Percentiles rank a stretch among this genome's conserved stretches.
These are phyloP conservation scores for Pseudogymnoascus sp. DNA, from an alignment of 2,329 filamentous ascomycete genomes.

Conservation along the genomic window DNA sequence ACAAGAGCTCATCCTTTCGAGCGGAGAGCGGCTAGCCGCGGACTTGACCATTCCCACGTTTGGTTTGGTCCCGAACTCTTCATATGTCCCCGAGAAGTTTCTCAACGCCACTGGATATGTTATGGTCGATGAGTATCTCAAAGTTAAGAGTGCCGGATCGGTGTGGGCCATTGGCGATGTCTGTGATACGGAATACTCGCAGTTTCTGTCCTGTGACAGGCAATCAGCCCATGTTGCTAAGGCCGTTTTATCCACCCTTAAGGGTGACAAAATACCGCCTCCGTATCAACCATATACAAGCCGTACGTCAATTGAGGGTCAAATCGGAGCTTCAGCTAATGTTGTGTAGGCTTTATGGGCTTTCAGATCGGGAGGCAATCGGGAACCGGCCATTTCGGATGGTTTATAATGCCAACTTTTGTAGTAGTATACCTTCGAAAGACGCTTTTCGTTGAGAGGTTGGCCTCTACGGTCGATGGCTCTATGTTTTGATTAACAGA, in stretches of 20 bases:
- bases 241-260: slow-evolving; percentile 18
- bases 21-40: slow-evolving; percentile 41
- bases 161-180: slow-evolving; percentile 26
- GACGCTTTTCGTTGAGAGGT: slow-evolving; percentile 22
- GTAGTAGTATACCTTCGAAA: slow-evolving; percentile 22
- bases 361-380: slow-evolving; percentile 36
- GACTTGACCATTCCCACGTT: slow-evolving; percentile 52
- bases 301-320: slow-evolving; percentile 11
- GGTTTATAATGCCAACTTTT: slow-evolving; percentile 22
- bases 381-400: slow-evolving; percentile 26
- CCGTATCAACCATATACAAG: slow-evolving; percentile 18
- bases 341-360: slow-evolving; percentile 15
- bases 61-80: slow-evolving; percentile 49
- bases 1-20: slow-evolving; percentile 42
- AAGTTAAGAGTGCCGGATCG: slow-evolving; percentile 35
- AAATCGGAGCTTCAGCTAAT: background rate
- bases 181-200: slow-evolving; percentile 19
- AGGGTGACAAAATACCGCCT: slow-evolving; percentile 12
- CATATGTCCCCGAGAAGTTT: slow-evolving; percentile 41
- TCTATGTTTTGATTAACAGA: slow-evolving; percentile 11
- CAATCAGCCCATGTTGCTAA: slow-evolving; percentile 23
- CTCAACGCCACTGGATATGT: slow-evolving; percentile 41
- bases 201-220: slow-evolving; percentile 17
- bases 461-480: slow-evolving; percentile 19
- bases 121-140: slow-evolving; percentile 44